Conservation (phyloP, 768 basidiomycete genomes). For the Calocera viscosa region DNA sequence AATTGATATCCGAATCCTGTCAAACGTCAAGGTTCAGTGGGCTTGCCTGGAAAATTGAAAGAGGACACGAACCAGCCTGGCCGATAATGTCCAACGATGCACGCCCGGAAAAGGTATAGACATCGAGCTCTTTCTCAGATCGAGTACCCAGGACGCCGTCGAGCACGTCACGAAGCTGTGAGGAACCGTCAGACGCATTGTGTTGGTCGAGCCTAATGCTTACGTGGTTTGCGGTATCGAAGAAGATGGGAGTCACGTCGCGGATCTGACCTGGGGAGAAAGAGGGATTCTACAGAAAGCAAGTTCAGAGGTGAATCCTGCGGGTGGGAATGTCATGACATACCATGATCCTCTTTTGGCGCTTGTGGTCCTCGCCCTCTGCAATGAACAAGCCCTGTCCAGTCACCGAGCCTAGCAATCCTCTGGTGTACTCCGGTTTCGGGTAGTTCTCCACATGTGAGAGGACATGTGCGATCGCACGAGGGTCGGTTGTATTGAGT, state of each 20-base stretch:
- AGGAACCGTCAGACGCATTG: background rate
- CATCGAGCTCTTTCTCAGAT: constrained; percentile 33
- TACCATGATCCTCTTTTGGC: constrained; percentile 10
- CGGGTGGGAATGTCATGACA: background rate
- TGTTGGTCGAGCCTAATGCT: background rate
- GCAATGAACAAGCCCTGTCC: constrained; percentile 9
- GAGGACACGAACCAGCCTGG: constrained; percentile 37
- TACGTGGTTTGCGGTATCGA: constrained; percentile 43
- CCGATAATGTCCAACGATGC: constrained; percentile 70
- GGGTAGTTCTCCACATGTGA: background rate
- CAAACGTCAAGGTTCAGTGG: background rate
- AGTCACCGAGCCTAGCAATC: background rate
- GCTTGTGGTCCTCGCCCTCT: constrained; percentile 8
- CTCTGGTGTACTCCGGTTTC: background rate
- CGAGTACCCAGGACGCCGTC: background rate
- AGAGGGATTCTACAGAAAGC: constrained; percentile 33
- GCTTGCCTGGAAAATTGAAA: background rate
- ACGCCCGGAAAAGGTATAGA: constrained; percentile 50
- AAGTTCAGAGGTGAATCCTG: background rate
- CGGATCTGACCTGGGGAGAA: constrained; percentile 41
- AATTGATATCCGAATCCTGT: constrained; percentile 63
- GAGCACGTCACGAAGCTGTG: background rate
- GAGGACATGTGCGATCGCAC: background rate
- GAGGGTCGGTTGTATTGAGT: background rate
- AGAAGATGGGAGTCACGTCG: constrained; percentile 44